Base-by-base conservation (phyloP, 768 basidiomycete species). In the Glaciozyma antarctica region DNA sequence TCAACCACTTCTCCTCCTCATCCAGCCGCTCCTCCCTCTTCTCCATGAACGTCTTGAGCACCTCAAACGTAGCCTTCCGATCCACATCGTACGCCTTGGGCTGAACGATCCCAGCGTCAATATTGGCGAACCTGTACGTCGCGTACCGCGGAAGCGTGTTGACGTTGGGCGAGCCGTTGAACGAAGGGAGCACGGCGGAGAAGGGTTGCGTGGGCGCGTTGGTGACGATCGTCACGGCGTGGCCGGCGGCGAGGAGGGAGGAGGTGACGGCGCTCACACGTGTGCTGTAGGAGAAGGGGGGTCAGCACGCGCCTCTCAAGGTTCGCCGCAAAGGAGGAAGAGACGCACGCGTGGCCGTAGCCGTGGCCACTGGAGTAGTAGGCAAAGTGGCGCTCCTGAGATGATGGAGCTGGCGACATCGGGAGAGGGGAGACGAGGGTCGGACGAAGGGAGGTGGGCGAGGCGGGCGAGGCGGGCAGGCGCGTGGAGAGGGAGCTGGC, bases 71-170 rank as follows among this genome's bases (percentile, higher is more conserved):
- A 76, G 82, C 84, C 71, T 79, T 79, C 16, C 88, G 82, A 72
- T 88, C 88, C 21, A 90, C 86, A 32, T 83, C 84, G 75, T 75
- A 88, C 83, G 88, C 88, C 65, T 88, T 77, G 61, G 88, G 88
- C 73, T 90, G 88, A 10, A 86, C 83, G 48, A 90, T 86, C 53
- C 88, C 84, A 12, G 88, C 87, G 74, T 89, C 88, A 49, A 89
- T 85, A 62, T 85, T 80, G 15, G 85, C 84, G 75, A 82, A 81
- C 54, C 87, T 82, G 77, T 88, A 88, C 45, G 74, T 66, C 5
- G 86, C 87, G 56, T 87, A 87, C 16, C 78, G 75, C 30, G 34
- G 53, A 1, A 63, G 62, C 0, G 48, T 24, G 1, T 13, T 26
- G 55, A 5, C 5, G 1, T 19, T 26, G 22, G 49, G 64, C 0